phyloP scores from a whole-genome alignment of 192 early-diverging fungal genomes.

The Mortierella hygrophila region DNA sequence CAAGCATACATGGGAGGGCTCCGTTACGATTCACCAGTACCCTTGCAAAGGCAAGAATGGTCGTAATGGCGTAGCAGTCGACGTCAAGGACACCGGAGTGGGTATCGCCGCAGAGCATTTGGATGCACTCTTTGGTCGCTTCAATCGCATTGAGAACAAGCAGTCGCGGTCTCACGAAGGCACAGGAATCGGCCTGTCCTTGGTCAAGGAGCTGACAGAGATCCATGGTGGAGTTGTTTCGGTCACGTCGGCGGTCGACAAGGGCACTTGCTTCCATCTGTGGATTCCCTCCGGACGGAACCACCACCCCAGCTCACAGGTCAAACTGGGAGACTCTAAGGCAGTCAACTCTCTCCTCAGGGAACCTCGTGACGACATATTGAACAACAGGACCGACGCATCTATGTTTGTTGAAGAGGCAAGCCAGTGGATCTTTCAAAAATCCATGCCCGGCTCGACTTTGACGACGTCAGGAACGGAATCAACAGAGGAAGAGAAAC shows the following conservation, averaged over 20 bases:
- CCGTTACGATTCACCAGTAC: slow-evolving; percentile 65
- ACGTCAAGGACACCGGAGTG: slow-evolving; percentile 55
- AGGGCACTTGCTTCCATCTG: slow-evolving; percentile 64
- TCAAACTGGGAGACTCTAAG: slow-evolving; percentile 46
- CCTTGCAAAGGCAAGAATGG: slow-evolving; percentile 49
- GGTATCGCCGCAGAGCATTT: slow-evolving; percentile 67
- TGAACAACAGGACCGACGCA: slow-evolving; percentile 50
- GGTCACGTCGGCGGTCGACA: slow-evolving; percentile 54
- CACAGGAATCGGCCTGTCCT: slow-evolving; percentile 69
- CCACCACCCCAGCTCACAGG: slow-evolving; percentile 59
- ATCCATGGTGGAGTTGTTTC: slow-evolving; percentile 64
- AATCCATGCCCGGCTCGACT: slow-evolving; percentile 37
- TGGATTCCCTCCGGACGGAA: slow-evolving; percentile 62
- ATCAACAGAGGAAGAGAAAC: slow-evolving; percentile 48
- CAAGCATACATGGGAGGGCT: slow-evolving; percentile 64
- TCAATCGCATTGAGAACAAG: slow-evolving; percentile 68
- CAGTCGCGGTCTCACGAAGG: slow-evolving; percentile 70
- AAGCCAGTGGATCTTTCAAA: slow-evolving; percentile 49
- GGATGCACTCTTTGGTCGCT: slow-evolving; percentile 66
- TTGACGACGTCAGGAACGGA: slow-evolving; percentile 42
- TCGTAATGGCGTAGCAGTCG: slow-evolving; percentile 47
- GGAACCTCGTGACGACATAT: neutral
- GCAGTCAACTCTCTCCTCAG: neutral
- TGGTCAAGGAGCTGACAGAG: slow-evolving; percentile 68
- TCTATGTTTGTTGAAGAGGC: slow-evolving; percentile 50